Evolutionary conservation across 169 alveolate species (phyloP).

Genomic region (Plasmodium coatneyi): DNA sequence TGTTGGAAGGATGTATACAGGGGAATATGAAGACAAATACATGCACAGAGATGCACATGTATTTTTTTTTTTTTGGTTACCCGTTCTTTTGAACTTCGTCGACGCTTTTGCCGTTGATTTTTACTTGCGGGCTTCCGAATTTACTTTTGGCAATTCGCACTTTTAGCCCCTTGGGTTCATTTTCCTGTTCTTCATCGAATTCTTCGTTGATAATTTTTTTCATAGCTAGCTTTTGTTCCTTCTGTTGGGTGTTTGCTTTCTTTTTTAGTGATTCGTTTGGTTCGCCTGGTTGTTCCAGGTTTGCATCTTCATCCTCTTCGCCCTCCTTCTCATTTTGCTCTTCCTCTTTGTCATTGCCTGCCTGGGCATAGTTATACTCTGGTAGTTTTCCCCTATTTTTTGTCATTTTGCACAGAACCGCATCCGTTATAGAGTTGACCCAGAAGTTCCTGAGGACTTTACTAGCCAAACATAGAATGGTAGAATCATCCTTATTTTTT

Average conservation of each 20-base stretch:
- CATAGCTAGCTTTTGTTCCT: slow-evolving; percentile 16
- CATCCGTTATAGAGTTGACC: slow-evolving; percentile 69
- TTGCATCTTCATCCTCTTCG: not conserved
- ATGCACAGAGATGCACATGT: not conserved
- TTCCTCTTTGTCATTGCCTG: not conserved
- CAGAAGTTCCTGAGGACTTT: slow-evolving; percentile 68
- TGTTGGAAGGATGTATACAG: not conserved
- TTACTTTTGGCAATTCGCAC: slow-evolving; percentile 81
- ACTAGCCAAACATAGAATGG: slow-evolving; percentile 51
- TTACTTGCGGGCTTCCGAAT: slow-evolving; percentile 81
- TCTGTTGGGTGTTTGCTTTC: not conserved
- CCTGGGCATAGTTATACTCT: slow-evolving; percentile 33
- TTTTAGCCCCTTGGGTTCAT: slow-evolving; percentile 47
- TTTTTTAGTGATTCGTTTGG: not conserved
- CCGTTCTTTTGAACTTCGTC: slow-evolving; percentile 80
- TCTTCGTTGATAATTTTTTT: slow-evolving; percentile 50
- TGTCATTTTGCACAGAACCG: slow-evolving; percentile 59
- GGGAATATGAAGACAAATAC: not conserved
- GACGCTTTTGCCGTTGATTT: slow-evolving; percentile 83
- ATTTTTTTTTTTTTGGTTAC: not conserved
- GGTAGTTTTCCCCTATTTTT: slow-evolving; percentile 66
- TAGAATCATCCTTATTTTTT: slow-evolving; percentile 29
- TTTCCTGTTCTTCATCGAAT: slow-evolving; percentile 72
- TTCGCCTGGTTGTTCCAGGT: not conserved
- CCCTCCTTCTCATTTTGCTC: not conserved